Base-by-base conservation (phyloP, 306 rosid genomes). In the Adenanthera pavonina region DNA sequence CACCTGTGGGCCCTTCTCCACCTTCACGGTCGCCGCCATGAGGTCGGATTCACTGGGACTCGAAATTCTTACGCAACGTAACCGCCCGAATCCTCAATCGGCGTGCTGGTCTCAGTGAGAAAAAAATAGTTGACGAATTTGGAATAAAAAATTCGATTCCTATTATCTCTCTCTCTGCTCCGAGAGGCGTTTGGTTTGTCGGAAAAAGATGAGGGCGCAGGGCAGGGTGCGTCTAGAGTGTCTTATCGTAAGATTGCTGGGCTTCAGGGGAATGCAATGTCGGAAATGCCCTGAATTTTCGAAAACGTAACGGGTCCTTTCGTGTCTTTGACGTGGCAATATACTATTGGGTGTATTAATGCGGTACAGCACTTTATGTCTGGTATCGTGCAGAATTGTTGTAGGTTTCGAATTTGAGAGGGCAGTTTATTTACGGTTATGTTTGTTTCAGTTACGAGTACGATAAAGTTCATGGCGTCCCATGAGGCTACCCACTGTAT, bases 1-100 rank as follows among this genome's bases (percentile, higher is more conserved):
- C 15, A 82, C 66, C 76, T 76, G 8, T 36, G 53, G 44, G 14
- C 79, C 15, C 11, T 30, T 76, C 66, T 69, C 74, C 54, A 33
- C 33, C 67, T 59, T 34, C 14, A 35, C 6, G 46, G 64, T 57
- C 65, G 76, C 82, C 68, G 72, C 83, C 88, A 85, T 78, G 74
- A 73, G 77, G 74, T 69, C 4, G 20, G 0, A 1, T 5, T 54
- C 72, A 80, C 38, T 25, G 51, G 57, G 43, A 80, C 17, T 20
- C 25, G 33, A 64, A 10, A 35, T 47, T 64, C 85, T 72, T 77
- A 8, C 77, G 82, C 9, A 2, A 12, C 16, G 19, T 59, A 25
- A 69, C n/a, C 36, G 71, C 70, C 33, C 36, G 71, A 77, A 77
- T 64, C 68, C 16, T 9, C 11, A 51, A 66, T 47, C 56, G 20